These are phyloP conservation scores for Aspergillus pseudoglaucus DNA, from an alignment of 2,329 filamentous ascomycete species.

Conservation along the genomic window DNA sequence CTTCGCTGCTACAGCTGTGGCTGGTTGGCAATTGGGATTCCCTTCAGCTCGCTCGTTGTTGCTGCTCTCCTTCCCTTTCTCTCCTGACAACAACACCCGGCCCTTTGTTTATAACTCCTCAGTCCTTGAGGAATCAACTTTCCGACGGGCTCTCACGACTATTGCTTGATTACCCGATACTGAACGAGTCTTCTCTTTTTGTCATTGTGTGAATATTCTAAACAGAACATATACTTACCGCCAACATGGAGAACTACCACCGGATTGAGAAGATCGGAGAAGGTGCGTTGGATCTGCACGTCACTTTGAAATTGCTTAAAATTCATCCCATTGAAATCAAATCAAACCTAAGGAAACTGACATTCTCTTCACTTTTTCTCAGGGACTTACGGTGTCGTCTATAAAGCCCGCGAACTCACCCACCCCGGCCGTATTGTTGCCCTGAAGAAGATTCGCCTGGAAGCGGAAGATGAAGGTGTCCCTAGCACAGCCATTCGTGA, in stretches of 20 bases:
- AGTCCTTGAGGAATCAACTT: conserved; percentile 6
- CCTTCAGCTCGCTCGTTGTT: conserved; percentile 6
- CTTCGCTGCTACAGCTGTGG: neutral
- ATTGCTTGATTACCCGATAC: neutral
- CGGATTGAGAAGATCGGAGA: conserved; percentile 96
- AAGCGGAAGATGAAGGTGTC: conserved; percentile 90
- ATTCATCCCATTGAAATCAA: neutral
- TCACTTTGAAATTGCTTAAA: conserved; percentile 1
- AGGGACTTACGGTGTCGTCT: conserved; percentile 94
- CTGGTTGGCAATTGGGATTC: conserved; percentile 5
- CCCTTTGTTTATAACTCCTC: conserved; percentile 3
- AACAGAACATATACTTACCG: conserved; percentile 1
- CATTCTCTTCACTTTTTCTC: conserved; percentile 1
- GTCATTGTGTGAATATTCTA: neutral
- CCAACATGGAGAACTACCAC: conserved; percentile 85
- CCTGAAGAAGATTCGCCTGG: conserved; percentile 90
- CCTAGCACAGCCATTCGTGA: conserved; percentile 90
- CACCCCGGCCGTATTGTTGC: conserved; percentile 81
- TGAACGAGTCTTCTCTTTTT: conserved; percentile 4
- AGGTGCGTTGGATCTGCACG: conserved; percentile 51
- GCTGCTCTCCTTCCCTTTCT: conserved; percentile 11
- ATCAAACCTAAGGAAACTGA: neutral
- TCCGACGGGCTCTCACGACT: neutral
- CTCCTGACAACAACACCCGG: conserved; percentile 15
- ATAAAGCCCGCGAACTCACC: conserved; percentile 82